Base-by-base conservation (phyloP, 2,329 filamentous ascomycete species). In the Xylariaceae sp. region DNA sequence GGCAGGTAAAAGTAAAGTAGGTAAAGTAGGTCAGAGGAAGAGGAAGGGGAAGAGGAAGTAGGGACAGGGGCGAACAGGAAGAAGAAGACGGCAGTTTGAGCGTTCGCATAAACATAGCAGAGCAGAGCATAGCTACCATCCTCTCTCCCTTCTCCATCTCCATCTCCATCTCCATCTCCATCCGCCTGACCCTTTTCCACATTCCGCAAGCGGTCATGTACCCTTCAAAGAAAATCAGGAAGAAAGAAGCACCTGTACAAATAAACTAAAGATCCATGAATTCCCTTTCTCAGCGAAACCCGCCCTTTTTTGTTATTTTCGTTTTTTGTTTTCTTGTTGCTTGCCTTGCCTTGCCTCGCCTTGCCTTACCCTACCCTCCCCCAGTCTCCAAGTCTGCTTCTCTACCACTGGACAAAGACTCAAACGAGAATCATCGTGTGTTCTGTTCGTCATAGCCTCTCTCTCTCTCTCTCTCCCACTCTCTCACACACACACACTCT, bases 151-250 rank as follows among this genome's bases (percentile, higher is more conserved):
- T 19, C 19, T 19, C 19, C 19, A 19, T 19, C 19, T 19, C 19
- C 19, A 19, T 19, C 19, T 19, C 19, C 1, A 19, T 19, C 19
- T 19, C 19, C 1, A 19, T 19, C 19, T 19, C 19, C 19, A 19
- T 19, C 19, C 19, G 19, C 19, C 19, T 19, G 19, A 19, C 19
- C 19, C 19, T 19, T 19, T 19, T 61, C 58, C 52, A 45, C 54
- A 57, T 66, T 67, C 66, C 65, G 67, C 62, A 68, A 60, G 62
- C 67, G 67, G 66, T 62, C 62, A 61, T 64, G 55, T 50, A 34
- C 58, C 52, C 39, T 51, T 57, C 60, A 66, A 67, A 64, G 61
- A 58, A 60, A 47, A 49, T 19, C 19, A 54, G 47, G 60, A 27
- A 53, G 51, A 53, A 62, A 63, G 58, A 55, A 19, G 19, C 19